Evolutionary conservation across 495 filamentous ascomycete genomes (phyloP), one percentile per base, ranked within the genome.

Genomic region (Ascodesmis nigricans): DNA sequence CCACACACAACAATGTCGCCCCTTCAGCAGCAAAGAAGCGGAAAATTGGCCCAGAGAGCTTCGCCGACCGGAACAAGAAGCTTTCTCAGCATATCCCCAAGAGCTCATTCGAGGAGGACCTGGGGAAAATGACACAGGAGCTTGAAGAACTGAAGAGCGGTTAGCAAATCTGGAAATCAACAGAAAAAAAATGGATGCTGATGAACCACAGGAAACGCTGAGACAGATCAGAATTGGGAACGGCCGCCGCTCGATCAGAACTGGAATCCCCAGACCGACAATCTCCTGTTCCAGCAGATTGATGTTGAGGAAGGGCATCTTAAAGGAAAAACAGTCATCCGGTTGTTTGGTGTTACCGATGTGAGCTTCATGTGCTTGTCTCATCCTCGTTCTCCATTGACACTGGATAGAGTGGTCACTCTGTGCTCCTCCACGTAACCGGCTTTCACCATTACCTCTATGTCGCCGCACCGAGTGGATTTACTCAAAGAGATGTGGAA

Each of bases 281-380:
- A 57, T 39, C 62, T 99, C 7, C 70, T 65, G 48, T 95, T 95
- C 54, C 87, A 95, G 55, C 78, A 90, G 50, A 95, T 99, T 51
- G 87, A 99, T 43, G 75, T 70, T 3, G 84, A 95, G 45, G 84
- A 95, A 54, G 83, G 87, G 13, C 71, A 66, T 2, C 43, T 92
- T 4, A 71, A 73, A 39, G 78, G 75, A 11, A 71, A 66, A 46
- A 60, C 75, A 1, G 68, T 77, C 0, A 64, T 95, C 39, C 80
- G 79, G 55, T 65, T 99, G 9, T 99, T 93, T 54, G 87, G 87
- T 45, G 80, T 93, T n/a, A 93, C 84, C n/a, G 78, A 87, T 64
- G 75, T 75, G 59, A 31, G 49, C 37, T 33, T 4, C 11, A 18
- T 25, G 9, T 16, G 21, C n/a, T n/a, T n/a, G n/a, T n/a, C n/a